A percentile compares a stretch with the other conserved stretches of the same genome.
These are phyloP conservation scores for Eucalyptus regnans DNA, from an alignment of 345 rosid species.

Conservation along the genomic window DNA sequence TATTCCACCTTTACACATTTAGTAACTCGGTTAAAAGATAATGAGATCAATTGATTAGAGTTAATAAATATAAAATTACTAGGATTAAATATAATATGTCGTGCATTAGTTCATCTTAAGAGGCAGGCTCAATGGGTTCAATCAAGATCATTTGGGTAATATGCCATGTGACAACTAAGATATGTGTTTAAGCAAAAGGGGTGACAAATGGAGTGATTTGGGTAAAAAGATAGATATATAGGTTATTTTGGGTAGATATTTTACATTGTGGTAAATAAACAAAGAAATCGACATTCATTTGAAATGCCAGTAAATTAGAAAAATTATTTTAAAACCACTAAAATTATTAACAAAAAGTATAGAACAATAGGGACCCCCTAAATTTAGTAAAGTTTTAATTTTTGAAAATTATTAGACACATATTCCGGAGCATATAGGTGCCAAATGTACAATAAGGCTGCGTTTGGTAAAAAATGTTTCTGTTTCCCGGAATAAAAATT, in stretches of 20 bases:
- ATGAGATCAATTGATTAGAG: too few relatives aligned
- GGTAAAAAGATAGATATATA: too few relatives aligned
- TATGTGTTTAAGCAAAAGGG: background rate
- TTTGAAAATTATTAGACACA: too few relatives aligned
- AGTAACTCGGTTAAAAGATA: too few relatives aligned
- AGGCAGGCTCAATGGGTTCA: background rate
- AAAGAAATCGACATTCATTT: fast-evolving
- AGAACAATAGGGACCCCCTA: background rate
- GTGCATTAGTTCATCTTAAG: background rate
- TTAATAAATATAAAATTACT: too few relatives aligned
- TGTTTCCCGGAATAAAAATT: too few relatives aligned
- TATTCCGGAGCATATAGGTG: fast-evolving
- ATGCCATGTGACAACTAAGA: background rate
- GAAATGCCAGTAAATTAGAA: background rate
- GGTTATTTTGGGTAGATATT: background rate
- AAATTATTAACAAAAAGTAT: background rate
- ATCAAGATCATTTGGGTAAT: background rate
- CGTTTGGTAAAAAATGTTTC: too few relatives aligned
- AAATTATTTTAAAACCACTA: too few relatives aligned
- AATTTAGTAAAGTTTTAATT: background rate
- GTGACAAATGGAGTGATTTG: background rate
- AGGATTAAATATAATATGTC: background rate
- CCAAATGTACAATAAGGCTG: too few relatives aligned
- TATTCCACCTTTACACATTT: too few relatives aligned
- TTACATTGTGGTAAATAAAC: too few relatives aligned